Evolutionary conservation across 176 grass and related monocot species (phyloP).

Genomic region (Zizania latifolia): DNA sequence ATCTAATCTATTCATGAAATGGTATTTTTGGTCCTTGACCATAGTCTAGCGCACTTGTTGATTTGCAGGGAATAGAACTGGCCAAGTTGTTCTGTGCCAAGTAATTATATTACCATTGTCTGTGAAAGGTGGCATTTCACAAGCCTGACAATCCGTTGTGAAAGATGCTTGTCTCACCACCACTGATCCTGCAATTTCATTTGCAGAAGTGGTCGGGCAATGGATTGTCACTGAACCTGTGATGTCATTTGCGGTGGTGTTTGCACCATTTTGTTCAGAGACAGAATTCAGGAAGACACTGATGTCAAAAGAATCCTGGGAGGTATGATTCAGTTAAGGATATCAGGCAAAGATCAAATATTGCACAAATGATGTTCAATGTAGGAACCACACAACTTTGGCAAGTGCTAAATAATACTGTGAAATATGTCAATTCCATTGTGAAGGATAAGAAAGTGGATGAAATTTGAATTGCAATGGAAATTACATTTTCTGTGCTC

Average conservation of each 20-base stretch:
- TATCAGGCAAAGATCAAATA: background rate
- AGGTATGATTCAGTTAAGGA: background rate
- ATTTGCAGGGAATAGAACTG: background rate
- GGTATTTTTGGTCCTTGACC: no score
- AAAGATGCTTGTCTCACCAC: constrained; percentile 8
- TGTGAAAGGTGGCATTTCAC: background rate
- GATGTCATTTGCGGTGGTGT: background rate
- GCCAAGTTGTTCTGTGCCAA: background rate
- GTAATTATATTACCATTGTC: constrained; percentile 17
- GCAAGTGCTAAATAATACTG: background rate
- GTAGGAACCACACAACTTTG: background rate
- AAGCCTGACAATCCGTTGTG: background rate
- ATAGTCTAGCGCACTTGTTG: background rate
- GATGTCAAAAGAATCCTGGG: constrained; percentile 38
- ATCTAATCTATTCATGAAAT: no score
- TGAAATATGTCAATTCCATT: background rate
- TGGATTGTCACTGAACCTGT: constrained; percentile 10
- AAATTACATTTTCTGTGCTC: background rate
- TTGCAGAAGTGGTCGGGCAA: background rate
- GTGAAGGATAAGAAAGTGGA: background rate
- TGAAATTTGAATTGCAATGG: background rate
- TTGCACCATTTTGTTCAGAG: background rate
- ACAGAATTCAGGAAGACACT: background rate
- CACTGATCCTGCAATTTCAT: constrained; percentile 23
- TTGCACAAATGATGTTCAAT: background rate